phyloP scores from a whole-genome alignment of 225 moss, liverwort and hornwort species.

The Takakia lepidozioides region DNA sequence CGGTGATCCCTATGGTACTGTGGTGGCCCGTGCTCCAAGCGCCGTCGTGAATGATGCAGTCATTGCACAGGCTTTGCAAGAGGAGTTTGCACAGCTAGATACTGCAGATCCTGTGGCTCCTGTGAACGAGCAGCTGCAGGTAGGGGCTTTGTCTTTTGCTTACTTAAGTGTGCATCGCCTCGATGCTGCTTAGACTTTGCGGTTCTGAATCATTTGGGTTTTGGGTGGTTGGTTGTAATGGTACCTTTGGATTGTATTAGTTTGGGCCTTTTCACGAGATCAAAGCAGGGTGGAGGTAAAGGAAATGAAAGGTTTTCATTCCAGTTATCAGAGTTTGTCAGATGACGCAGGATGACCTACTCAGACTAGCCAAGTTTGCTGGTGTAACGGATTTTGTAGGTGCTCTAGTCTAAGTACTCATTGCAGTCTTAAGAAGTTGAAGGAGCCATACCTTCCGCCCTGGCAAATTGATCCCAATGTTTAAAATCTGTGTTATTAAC shows the following conservation, averaged over 20 bases:
- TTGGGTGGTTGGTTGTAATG: not conserved
- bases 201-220: not conserved
- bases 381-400: too few species aligned
- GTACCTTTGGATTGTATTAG: not conserved
- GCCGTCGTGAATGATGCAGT: constrained; percentile 47
- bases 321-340: too few species aligned
- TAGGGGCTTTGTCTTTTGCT: constrained; percentile 5
- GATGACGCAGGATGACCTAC: too few species aligned
- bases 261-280: too few species aligned
- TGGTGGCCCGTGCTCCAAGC: constrained; percentile 1
- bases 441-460: too few species aligned
- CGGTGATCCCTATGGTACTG: not conserved
- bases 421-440: too few species aligned
- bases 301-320: too few species aligned
- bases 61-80: constrained; percentile 62
- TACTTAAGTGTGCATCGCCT: not conserved
- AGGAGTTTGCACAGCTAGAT: constrained; percentile 47
- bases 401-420: too few species aligned
- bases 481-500: too few species aligned
- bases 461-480: too few species aligned
- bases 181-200: not conserved
- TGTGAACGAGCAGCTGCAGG: constrained; percentile 13
- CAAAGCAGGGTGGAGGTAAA: too few species aligned
- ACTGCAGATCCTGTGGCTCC: constrained; percentile 1
- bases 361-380: too few species aligned